Evolutionary conservation across 140 eudicot species (phyloP).

Genomic region (Erigeron philadelphicus): DNA sequence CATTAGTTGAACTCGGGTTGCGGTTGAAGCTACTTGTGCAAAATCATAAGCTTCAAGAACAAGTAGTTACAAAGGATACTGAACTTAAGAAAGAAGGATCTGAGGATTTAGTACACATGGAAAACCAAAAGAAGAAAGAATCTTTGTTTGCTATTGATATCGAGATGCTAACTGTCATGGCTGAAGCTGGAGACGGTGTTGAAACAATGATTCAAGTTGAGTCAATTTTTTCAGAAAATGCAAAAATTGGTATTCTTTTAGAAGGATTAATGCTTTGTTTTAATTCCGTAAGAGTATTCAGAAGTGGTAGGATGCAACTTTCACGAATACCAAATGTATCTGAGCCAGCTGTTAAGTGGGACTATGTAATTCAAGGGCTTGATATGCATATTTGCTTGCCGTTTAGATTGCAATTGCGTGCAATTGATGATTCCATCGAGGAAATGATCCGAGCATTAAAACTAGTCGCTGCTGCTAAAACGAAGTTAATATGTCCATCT

Average conservation of each 20-base stretch:
- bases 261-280: slow-evolving; percentile 71
- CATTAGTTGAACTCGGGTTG: slow-evolving; percentile 66
- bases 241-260: slow-evolving; percentile 83
- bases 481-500: slow-evolving; percentile 42
- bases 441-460: slow-evolving; percentile 86
- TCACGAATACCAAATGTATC: slow-evolving; percentile 72
- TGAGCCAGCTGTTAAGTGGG: slow-evolving; percentile 68
- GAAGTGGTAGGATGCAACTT: slow-evolving; percentile 88
- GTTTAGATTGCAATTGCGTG: slow-evolving; percentile 78
- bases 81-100: slow-evolving; percentile 28
- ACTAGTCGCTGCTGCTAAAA: slow-evolving; percentile 67
- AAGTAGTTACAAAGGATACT: slow-evolving; percentile 20
- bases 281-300: slow-evolving; percentile 60
- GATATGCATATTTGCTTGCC: slow-evolving; percentile 89
- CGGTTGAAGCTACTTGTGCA: slow-evolving; percentile 60
- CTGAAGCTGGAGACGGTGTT: slow-evolving; percentile 95
- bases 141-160: slow-evolving; percentile 86
- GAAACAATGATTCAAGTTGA: slow-evolving; percentile 75
- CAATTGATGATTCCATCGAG: slow-evolving; percentile 86
- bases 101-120: slow-evolving; percentile 25
- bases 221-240: slow-evolving; percentile 96
- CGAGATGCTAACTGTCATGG: slow-evolving; percentile 69
- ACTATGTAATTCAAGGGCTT: slow-evolving; percentile 85
- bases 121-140: slow-evolving; percentile 61
- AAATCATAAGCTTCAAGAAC: slow-evolving; percentile 57